These are phyloP conservation scores for Lasiosphaeriaceae sp. DNA, from an alignment of 495 filamentous ascomycete genomes.

Conservation along the genomic window DNA sequence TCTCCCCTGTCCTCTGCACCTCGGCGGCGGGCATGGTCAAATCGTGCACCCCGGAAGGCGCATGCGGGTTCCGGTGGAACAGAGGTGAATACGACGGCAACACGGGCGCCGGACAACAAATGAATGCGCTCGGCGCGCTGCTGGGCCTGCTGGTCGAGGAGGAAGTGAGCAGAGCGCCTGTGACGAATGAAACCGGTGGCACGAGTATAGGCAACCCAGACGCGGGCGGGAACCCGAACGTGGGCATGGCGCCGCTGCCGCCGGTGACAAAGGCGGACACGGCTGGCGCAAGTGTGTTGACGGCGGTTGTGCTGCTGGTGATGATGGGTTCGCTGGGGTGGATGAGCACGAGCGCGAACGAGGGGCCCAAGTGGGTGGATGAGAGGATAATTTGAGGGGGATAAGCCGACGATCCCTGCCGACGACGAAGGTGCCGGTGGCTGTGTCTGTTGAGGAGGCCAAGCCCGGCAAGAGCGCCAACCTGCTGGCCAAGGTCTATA, in stretches of 20 bases:
- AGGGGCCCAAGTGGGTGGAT: conserved; percentile 8
- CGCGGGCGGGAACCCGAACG: conserved; percentile 12
- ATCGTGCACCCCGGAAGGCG: conserved; percentile 58
- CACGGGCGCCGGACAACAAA: conserved; percentile 61
- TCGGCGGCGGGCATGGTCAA: conserved; percentile 64
- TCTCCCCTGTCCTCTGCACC: conserved; percentile 61
- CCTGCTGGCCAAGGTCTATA: no score
- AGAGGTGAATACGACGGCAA: conserved; percentile 51
- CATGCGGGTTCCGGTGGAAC: conserved; percentile 55
- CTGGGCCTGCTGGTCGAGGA: conserved; percentile 43
- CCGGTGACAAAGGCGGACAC: conserved; percentile 45
- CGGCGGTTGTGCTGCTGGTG: conserved; percentile 33
- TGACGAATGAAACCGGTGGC: conserved; percentile 17
- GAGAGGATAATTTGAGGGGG: not conserved
- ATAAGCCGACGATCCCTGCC: not conserved
- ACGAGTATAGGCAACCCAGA: conserved; percentile 19
- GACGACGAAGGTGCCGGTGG: not conserved
- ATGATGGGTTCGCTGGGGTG: conserved; percentile 18
- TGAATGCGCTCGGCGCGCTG: conserved; percentile 63
- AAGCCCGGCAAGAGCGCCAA: no score
- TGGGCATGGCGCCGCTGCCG: not conserved
- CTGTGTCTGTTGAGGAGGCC: not conserved
- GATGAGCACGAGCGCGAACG: not conserved
- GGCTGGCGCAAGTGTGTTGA: conserved; percentile 56
- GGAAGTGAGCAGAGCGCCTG: conserved; percentile 9